phyloP scores from a whole-genome alignment of 225 moss, liverwort and hornwort species.

The Pseudoscleropodium purum region DNA sequence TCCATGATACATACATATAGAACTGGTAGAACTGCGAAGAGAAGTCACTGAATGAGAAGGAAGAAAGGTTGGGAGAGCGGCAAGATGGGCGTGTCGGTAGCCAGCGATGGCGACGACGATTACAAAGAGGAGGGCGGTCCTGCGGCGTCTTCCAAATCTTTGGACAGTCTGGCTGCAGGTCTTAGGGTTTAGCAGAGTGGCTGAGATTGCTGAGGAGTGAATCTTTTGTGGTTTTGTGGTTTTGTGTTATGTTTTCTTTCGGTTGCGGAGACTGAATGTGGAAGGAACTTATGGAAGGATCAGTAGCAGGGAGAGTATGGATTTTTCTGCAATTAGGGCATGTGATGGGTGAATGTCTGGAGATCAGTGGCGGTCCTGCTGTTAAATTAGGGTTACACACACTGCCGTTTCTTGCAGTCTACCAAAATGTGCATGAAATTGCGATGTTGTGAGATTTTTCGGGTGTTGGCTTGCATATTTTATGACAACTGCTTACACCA shows the following conservation, averaged over 20 bases:
- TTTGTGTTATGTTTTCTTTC: background rate
- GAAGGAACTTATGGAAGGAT: background rate
- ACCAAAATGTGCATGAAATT: background rate
- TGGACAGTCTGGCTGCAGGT: slow-evolving; percentile 19
- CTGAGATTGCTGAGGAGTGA: background rate
- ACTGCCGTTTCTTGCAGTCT: background rate
- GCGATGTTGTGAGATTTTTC: background rate
- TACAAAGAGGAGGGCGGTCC: background rate
- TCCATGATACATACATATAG: background rate
- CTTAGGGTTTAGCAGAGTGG: background rate
- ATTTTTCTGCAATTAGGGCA: background rate
- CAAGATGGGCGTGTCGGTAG: slow-evolving; percentile 5
- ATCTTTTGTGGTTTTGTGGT: background rate
- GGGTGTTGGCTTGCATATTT: background rate
- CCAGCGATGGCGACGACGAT: background rate
- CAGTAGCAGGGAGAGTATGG: background rate
- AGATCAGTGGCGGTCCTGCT: background rate
- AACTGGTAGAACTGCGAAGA: background rate
- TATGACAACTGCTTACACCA: background rate
- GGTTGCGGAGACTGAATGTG: background rate
- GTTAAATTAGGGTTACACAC: background rate
- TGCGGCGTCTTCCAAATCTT: background rate
- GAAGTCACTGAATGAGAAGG: background rate
- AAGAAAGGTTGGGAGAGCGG: background rate
- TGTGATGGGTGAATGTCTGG: background rate